Percentiles rank a stretch among this genome's conserved stretches.
Evolutionary conservation across 371 early-diverging fungal species (phyloP).

Genomic region (Blakeslea trispora): DNA sequence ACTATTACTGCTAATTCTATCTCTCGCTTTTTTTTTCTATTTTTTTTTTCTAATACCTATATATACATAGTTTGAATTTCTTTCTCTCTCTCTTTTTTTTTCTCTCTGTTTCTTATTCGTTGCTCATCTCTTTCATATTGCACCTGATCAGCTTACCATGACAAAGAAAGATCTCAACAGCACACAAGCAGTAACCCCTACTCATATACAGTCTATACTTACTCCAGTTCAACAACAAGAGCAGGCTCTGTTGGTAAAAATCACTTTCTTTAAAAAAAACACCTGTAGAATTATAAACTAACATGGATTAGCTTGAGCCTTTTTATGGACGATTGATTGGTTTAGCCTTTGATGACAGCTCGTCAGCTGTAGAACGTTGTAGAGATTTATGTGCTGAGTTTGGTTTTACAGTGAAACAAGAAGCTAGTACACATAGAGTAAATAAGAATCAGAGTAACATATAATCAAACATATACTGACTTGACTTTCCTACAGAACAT

Average conservation of each 20-base stretch:
- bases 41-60: too few species aligned
- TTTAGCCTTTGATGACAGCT: conserved; percentile 22
- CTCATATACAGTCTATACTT: conserved; percentile 8
- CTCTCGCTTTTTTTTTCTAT: too few species aligned
- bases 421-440: conserved; percentile 59
- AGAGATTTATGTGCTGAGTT: conserved; percentile 51
- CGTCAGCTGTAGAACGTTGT: conserved; percentile 45
- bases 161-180: conserved; percentile 6
- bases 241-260: conserved; percentile 19
- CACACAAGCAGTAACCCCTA: not conserved
- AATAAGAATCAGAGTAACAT: not conserved
- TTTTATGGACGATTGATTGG: conserved; percentile 49
- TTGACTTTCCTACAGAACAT: conserved; percentile 47
- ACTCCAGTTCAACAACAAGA: conserved; percentile 21
- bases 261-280: too few species aligned
- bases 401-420: conserved; percentile 60
- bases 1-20: too few species aligned
- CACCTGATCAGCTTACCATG: conserved; percentile 4
- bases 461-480: not conserved
- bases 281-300: too few species aligned
- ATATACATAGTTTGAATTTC: too few species aligned
- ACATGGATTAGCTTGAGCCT: conserved; percentile 43
- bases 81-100: too few species aligned
- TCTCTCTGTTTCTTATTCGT: not conserved
- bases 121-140: not conserved